Conservation (phyloP, 2,329 filamentous ascomycete genomes). For the Beauveria pseudobassiana region DNA sequence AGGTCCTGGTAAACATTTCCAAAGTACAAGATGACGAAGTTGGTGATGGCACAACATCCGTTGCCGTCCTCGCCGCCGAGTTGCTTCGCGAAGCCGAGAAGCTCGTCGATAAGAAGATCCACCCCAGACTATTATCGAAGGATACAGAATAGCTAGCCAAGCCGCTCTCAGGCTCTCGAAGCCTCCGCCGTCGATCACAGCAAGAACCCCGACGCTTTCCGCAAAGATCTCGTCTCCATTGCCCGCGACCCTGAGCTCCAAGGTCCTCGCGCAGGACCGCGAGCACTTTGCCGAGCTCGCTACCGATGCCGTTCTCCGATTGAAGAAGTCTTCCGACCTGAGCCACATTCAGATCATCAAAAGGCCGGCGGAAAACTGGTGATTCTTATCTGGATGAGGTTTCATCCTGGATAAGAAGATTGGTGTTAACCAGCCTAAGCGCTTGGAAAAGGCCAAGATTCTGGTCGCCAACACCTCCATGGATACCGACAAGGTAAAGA, state of each 20-base stretch:
- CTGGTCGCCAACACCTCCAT: slow-evolving; percentile 96
- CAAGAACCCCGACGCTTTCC: slow-evolving; percentile 74
- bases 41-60: slow-evolving; percentile 96
- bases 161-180: slow-evolving; percentile 79
- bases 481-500: slow-evolving; percentile 99
- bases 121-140: slow-evolving; percentile 98
- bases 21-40: slow-evolving; percentile 99
- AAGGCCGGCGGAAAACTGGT: slow-evolving; percentile 93
- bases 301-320: slow-evolving; percentile 80
- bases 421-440: slow-evolving; percentile 95
- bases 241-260: slow-evolving; percentile 93
- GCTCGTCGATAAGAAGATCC: slow-evolving; percentile 95
- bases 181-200: slow-evolving; percentile 85
- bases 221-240: slow-evolving; percentile 82
- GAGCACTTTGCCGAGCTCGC: slow-evolving; percentile 87
- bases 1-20: slow-evolving; percentile 97
- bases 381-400: slow-evolving; percentile 95
- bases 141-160: slow-evolving; percentile 91
- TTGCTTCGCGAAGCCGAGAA: slow-evolving; percentile 94
- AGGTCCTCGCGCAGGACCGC: slow-evolving; percentile 90
- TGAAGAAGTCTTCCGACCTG: slow-evolving; percentile 85
- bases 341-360: slow-evolving; percentile 99
- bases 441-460: slow-evolving; percentile 96
- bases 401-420: slow-evolving; percentile 99
- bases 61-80: slow-evolving; percentile 90